Base-by-base conservation (phyloP, 139 green algal genomes). In the Diplosphaera chodatii region DNA sequence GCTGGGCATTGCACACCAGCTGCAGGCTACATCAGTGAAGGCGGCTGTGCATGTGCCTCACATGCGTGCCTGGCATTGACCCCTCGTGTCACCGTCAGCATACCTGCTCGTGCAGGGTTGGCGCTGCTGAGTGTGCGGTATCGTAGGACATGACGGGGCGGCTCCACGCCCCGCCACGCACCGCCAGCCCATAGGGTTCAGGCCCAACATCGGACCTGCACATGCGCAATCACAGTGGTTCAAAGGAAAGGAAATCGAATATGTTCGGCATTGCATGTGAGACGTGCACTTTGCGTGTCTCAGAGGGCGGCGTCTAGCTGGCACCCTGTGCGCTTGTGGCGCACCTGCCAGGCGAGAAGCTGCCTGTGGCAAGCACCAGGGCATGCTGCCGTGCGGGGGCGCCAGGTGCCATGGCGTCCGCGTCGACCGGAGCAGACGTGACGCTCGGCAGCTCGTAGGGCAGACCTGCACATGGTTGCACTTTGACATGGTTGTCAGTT, bases 391-490 rank as follows among this genome's bases (percentile, higher is more conserved):
- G 13, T 23, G 48, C 48, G 13, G 48, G 48, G 13, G 16, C 16
- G 48, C 16, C 48, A 3, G 48, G 48, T 18, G 48, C 48, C 48
- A 59, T 25, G 16, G 48, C 13, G 16, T 59, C 48, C 18, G 48
- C 13, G 48, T 59, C 48, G 13, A 59, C 48, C 16, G 48, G 48
- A 23, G 48, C 67, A n/a, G 55, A 41, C 55, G 62, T 41, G 1
- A 75, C 33, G 10, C 25, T 40, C 13, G 70, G 70, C 33, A 75
- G 59, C 62, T 75, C 70, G 62, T 75, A 75, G 18, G 70, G 70
- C 33, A 75, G 34, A 32, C 70, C 67, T 48, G 48, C 48, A 48
- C 10, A 20, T 20, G 6, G 6, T 48, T 20, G n/a, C n/a, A n/a
- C n/a, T n/a, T n/a, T n/a, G n/a, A n/a, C n/a, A n/a, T n/a, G n/a